phyloP scores from a whole-genome alignment of 2,329 filamentous ascomycete genomes.

The Dothideomycetes sp. region DNA sequence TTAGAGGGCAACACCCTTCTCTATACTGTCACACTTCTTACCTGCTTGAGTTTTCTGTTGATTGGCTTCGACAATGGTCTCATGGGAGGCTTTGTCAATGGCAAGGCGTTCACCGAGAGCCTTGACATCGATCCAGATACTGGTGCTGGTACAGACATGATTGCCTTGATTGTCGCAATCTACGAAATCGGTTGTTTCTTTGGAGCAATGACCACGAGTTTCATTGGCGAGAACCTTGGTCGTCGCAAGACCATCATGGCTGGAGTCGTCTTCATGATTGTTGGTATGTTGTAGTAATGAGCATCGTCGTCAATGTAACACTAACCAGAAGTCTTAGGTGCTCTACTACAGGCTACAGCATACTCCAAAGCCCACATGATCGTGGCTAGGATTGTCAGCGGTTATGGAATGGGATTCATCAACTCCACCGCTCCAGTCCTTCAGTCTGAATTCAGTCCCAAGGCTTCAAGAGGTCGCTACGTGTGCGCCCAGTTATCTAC shows the following conservation, averaged over 20 bases:
- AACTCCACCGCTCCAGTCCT: slow-evolving; percentile 35
- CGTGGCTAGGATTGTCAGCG: slow-evolving; percentile 15
- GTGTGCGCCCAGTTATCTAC: slow-evolving; percentile 38
- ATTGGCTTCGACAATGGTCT: slow-evolving; percentile 25
- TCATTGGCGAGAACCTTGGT: slow-evolving; percentile 35
- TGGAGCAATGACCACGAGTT: slow-evolving; percentile 26
- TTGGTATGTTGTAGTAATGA: too few species aligned
- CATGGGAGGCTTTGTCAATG: slow-evolving; percentile 25
- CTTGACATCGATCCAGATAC: slow-evolving; percentile 29
- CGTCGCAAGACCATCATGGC: slow-evolving; percentile 32
- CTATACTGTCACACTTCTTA: slow-evolving; percentile 31
- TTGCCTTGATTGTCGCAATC: slow-evolving; percentile 37
- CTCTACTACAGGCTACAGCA: slow-evolving; percentile 14
- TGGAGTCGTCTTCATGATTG: too few species aligned
- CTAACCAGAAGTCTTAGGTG: slow-evolving; percentile 17
- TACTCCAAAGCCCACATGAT: slow-evolving; percentile 15
- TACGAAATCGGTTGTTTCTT: slow-evolving; percentile 35
- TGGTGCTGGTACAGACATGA: slow-evolving; percentile 22
- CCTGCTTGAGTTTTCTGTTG: slow-evolving; percentile 37
- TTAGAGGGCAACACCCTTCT: slow-evolving; percentile 30
- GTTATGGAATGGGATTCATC: slow-evolving; percentile 17
- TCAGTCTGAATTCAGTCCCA: slow-evolving; percentile 29
- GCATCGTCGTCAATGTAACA: too few species aligned
- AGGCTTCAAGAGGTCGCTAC: slow-evolving; percentile 23
- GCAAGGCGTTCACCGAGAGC: slow-evolving; percentile 28